Evolutionary conservation across 1,139 yeast genomes (phyloP).

Genomic region (Casaregolazyma suthepensis): DNA sequence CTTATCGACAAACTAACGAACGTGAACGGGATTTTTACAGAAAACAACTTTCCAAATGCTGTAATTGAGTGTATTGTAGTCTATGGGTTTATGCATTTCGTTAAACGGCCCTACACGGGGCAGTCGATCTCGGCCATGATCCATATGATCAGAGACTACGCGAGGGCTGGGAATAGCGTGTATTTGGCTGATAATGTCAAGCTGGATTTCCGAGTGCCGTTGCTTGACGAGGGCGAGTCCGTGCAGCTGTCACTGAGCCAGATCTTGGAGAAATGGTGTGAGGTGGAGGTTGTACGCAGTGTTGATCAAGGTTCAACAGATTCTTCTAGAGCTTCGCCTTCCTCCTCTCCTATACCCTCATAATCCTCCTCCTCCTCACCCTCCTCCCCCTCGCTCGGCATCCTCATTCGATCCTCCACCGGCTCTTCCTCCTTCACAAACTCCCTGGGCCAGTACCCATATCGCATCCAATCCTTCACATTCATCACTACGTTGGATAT

Average conservation of each 20-base stretch:
- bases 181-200: conserved; percentile 4
- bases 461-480: conserved; percentile 32
- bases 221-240: background rate
- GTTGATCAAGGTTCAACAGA: background rate
- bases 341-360: background rate
- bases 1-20: background rate
- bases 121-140: conserved; percentile 1
- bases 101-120: conserved; percentile 2
- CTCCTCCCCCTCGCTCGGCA: conserved; percentile 24
- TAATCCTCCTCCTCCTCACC: conserved; percentile 16
- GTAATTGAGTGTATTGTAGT: background rate
- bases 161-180: background rate
- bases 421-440: conserved; percentile 22
- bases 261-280: background rate
- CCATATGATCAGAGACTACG: background rate
- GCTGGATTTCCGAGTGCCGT: background rate
- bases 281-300: background rate
- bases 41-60: background rate
- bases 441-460: conserved; percentile 34
- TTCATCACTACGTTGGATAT: conserved; percentile 33
- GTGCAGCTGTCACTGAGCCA: background rate
- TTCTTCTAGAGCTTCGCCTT: background rate
- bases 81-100: conserved; percentile 8
- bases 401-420: conserved; percentile 22
- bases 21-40: background rate